Conservation (phyloP, 2,329 filamentous ascomycete genomes). For the Mariannaea elegans region DNA sequence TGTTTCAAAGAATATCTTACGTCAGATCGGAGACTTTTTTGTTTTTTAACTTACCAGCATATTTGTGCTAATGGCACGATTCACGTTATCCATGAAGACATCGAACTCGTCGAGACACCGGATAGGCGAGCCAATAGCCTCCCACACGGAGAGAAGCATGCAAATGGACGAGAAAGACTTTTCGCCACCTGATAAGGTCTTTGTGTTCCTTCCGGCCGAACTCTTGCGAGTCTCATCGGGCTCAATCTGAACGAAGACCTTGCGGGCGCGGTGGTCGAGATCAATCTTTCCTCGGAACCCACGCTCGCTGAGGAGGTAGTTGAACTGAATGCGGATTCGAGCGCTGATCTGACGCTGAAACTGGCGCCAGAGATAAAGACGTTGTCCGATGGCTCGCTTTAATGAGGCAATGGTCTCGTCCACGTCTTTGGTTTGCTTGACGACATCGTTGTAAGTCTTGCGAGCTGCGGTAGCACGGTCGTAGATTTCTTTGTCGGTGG, state of each 20-base stretch:
- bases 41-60: conserved; percentile 76
- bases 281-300: conserved; percentile 85
- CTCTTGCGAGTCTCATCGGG: conserved; percentile 75
- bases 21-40: conserved; percentile 1
- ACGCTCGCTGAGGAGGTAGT: conserved; percentile 87
- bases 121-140: conserved; percentile 96
- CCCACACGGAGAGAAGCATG: conserved; percentile 91
- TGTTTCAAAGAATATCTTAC: conserved; percentile 8
- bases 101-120: conserved; percentile 98
- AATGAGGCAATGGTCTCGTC: conserved; percentile 55
- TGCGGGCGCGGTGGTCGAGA: conserved; percentile 78
- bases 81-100: conserved; percentile 99
- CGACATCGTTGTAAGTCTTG: conserved; percentile 54
- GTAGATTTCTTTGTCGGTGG: conserved; percentile 71
- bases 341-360: conserved; percentile 88
- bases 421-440: conserved; percentile 51
- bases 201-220: conserved; percentile 80
- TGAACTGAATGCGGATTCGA: conserved; percentile 86
- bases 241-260: conserved; percentile 80
- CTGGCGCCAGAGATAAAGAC: conserved; percentile 78
- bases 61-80: conserved; percentile 89
- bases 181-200: conserved; percentile 93
- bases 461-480: conserved; percentile 54
- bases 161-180: conserved; percentile 99
- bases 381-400: conserved; percentile 70